Evolutionary conservation across 2,329 filamentous ascomycete species (phyloP).

Genomic region (Domatiomyces catenatus): DNA sequence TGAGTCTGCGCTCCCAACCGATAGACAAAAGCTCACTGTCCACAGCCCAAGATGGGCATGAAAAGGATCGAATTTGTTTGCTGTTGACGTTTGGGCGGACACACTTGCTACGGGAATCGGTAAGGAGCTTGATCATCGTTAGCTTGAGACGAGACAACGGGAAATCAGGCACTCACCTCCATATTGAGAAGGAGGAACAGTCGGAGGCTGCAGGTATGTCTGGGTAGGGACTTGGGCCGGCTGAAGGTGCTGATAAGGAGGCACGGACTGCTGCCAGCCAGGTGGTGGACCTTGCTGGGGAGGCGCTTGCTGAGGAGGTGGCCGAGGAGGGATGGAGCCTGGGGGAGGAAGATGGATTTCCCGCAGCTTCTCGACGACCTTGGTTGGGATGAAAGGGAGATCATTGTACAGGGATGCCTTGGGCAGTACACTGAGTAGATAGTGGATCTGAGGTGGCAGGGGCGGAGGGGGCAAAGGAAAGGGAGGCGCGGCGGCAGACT

Average conservation of each 20-base stretch:
- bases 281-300: constrained; percentile 4
- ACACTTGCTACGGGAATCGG: constrained; percentile 1
- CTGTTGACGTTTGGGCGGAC: background rate
- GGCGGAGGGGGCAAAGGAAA: constrained; percentile 41
- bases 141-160: background rate
- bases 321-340: constrained; percentile 25
- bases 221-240: constrained; percentile 14
- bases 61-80: background rate
- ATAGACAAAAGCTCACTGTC: background rate
- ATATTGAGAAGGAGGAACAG: constrained; percentile 12
- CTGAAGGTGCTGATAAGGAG: constrained; percentile 22
- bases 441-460: constrained; percentile 52
- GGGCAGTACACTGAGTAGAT: constrained; percentile 58
- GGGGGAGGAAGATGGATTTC: constrained; percentile 35
- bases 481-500: constrained; percentile 28
- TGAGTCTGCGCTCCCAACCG: no score
- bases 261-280: constrained; percentile 22
- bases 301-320: constrained; percentile 4
- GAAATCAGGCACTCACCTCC: constrained; percentile 8
- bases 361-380: constrained; percentile 58
- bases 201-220: constrained; percentile 8
- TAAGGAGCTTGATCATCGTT: constrained; percentile 1
- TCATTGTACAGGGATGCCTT: constrained; percentile 56
- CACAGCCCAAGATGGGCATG: background rate
- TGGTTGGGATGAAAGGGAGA: constrained; percentile 52